Conservation (phyloP, 345 rosid genomes). For the Lepidium africanum region DNA sequence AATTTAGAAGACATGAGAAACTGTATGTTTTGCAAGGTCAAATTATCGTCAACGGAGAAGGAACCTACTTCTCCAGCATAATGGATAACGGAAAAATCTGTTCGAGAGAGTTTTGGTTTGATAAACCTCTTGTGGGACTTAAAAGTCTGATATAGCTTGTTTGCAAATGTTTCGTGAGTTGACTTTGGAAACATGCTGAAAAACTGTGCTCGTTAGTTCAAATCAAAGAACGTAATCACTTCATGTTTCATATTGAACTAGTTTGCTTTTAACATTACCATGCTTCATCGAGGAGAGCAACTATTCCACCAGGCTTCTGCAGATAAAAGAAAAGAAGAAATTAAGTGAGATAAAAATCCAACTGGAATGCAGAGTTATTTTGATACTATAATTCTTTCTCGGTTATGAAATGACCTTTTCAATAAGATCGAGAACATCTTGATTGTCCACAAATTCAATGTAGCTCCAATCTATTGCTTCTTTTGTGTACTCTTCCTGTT, state of each 20-base stretch:
- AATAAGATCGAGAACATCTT: slow-evolving; percentile 90
- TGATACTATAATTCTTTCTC: not conserved
- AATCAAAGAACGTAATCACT: slow-evolving; percentile 1
- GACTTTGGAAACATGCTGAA: slow-evolving; percentile 99
- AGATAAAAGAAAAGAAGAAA: not conserved
- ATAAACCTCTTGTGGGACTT: slow-evolving; percentile 78
- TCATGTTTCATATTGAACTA: not conserved
- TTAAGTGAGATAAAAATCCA: not conserved
- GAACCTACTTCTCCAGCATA: slow-evolving; percentile 90
- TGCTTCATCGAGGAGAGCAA: slow-evolving; percentile 87
- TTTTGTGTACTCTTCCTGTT: slow-evolving; percentile 95
- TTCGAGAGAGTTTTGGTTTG: slow-evolving; percentile 93
- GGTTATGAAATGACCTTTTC: slow-evolving; percentile 54
- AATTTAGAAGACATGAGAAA: not conserved
- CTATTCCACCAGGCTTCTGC: slow-evolving; percentile 80
- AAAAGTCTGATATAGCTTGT: slow-evolving; percentile 94
- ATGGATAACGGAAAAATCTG: slow-evolving; percentile 84
- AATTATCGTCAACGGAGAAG: not conserved
- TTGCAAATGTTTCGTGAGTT: slow-evolving; percentile 92
- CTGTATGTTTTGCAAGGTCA: not conserved
- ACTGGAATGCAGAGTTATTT: not conserved
- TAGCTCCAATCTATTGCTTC: slow-evolving; percentile 94
- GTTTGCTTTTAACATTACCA: slow-evolving; percentile 36
- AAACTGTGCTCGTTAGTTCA: slow-evolving; percentile 6
- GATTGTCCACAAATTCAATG: slow-evolving; percentile 95